Evolutionary conservation across 2,329 filamentous ascomycete genomes (phyloP).

Genomic region (Fusarium fracticaudum): DNA sequence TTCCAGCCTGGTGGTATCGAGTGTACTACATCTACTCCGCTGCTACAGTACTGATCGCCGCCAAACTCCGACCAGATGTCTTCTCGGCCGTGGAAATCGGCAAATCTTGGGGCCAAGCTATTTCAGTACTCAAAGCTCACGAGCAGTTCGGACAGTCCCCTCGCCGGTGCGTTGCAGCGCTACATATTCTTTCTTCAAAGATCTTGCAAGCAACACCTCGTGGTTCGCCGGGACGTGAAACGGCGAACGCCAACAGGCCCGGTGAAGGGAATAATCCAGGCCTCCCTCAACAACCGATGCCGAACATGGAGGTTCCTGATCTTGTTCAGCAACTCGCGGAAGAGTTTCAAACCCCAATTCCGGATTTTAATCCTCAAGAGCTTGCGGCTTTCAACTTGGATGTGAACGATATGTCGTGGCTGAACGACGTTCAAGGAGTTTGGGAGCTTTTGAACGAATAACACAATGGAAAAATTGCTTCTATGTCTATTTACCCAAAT

Average conservation of each 20-base stretch:
- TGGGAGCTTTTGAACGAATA: conserved; percentile 45
- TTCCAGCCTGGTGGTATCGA: conserved; percentile 54
- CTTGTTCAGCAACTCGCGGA: conserved; percentile 31
- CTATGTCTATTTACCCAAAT: not conserved
- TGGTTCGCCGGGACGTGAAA: not conserved
- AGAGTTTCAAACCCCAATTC: conserved; percentile 35
- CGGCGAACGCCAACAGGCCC: not conserved
- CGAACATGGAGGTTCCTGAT: conserved; percentile 10
- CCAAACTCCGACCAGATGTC: conserved; percentile 47
- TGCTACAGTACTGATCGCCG: conserved; percentile 49
- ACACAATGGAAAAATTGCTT: not conserved
- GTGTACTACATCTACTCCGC: conserved; percentile 52
- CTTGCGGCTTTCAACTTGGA: conserved; percentile 45
- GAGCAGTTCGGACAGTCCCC: conserved; percentile 48
- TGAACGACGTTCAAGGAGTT: conserved; percentile 47
- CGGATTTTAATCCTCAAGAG: conserved; percentile 36
- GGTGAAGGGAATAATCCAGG: not conserved
- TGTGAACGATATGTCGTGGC: conserved; percentile 47
- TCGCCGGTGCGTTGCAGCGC: conserved; percentile 45
- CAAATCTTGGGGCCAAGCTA: conserved; percentile 47
- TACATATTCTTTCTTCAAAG: conserved; percentile 49
- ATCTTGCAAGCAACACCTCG: conserved; percentile 39
- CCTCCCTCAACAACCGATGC: not conserved
- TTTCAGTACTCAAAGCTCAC: conserved; percentile 46
- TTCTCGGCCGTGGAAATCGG: conserved; percentile 43